A percentile compares a stretch with the other conserved stretches of the same genome.
Evolutionary conservation across 1,139 yeast genomes (phyloP).

Genomic region (Ogataea hybrid): DNA sequence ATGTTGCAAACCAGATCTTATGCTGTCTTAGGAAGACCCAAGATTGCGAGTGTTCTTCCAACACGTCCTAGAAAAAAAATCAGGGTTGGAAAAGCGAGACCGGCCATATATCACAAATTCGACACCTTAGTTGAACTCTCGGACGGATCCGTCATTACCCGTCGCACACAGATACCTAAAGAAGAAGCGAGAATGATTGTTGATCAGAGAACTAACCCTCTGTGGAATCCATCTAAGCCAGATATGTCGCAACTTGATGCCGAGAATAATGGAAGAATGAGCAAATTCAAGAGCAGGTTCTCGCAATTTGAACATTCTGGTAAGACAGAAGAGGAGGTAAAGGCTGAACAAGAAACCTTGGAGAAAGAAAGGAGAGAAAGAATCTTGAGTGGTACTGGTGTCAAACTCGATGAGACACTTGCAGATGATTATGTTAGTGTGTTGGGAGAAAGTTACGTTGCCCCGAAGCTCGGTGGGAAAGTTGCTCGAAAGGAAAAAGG

Average conservation of each 20-base stretch:
- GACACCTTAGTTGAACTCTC: slow-evolving; percentile 84
- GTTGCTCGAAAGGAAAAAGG: slow-evolving; percentile 32
- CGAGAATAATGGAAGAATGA: slow-evolving; percentile 81
- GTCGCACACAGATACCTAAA: slow-evolving; percentile 88
- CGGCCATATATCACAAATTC: slow-evolving; percentile 88
- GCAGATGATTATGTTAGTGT: slow-evolving; percentile 31
- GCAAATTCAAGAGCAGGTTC: slow-evolving; percentile 78
- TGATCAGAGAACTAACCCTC: slow-evolving; percentile 81
- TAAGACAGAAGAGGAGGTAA: slow-evolving; percentile 30
- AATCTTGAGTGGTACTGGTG: slow-evolving; percentile 28
- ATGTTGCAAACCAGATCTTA: slow-evolving; percentile 10
- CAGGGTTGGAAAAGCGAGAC: slow-evolving; percentile 78
- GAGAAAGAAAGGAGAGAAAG: slow-evolving; percentile 28
- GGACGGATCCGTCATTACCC: slow-evolving; percentile 84
- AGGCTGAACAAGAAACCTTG: slow-evolving; percentile 24
- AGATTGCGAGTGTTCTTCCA: slow-evolving; percentile 44
- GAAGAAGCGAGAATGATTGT: slow-evolving; percentile 80
- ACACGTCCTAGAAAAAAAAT: slow-evolving; percentile 56
- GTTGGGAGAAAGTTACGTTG: slow-evolving; percentile 31
- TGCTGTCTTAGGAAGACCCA: slow-evolving; percentile 29
- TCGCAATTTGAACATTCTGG: slow-evolving; percentile 47
- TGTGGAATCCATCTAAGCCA: slow-evolving; percentile 86
- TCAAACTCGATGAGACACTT: slow-evolving; percentile 21
- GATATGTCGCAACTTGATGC: slow-evolving; percentile 75
- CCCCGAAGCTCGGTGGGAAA: slow-evolving; percentile 34